These are phyloP conservation scores for Ganoderma meredithae DNA, from an alignment of 1,284 basidiomycete genomes.

Conservation along the genomic window DNA sequence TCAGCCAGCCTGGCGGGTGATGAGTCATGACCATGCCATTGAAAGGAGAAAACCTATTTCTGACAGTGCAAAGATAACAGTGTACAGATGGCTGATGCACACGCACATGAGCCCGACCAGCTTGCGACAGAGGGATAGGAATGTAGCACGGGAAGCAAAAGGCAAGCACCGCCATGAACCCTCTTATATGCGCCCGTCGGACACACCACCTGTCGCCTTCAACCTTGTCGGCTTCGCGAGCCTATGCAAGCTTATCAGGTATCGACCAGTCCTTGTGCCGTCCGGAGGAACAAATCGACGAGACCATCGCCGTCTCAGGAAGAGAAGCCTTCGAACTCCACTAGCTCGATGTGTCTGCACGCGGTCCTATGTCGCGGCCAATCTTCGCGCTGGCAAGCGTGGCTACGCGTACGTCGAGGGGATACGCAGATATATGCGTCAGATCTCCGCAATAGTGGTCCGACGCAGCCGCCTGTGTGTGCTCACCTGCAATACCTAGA, in stretches of 20 bases:
- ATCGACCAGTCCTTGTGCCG: neutral
- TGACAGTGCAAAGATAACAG: too few relatives aligned
- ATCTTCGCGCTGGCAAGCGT: constrained; percentile 30
- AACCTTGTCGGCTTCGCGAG: neutral
- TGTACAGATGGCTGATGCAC: too few relatives aligned
- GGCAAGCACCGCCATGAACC: neutral
- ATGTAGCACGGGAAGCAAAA: neutral
- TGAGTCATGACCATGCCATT: too few relatives aligned
- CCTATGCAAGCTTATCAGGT: neutral
- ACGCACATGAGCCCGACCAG: neutral
- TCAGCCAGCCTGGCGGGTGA: too few relatives aligned
- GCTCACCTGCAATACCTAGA: constrained; percentile 26
- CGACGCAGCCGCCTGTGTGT: too few relatives aligned
- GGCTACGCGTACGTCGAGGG: constrained; percentile 10
- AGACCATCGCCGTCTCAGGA: too few relatives aligned
- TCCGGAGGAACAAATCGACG: too few relatives aligned
- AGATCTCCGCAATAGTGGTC: neutral
- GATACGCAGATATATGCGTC: too few relatives aligned
- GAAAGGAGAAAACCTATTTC: too few relatives aligned
- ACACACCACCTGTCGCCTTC: neutral
- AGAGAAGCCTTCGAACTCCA: constrained; percentile 17
- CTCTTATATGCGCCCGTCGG: neutral
- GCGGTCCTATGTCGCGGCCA: constrained; percentile 32
- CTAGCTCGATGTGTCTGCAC: constrained; percentile 24
- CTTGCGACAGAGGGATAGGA: neutral